Percentiles rank a stretch among this genome's conserved stretches.
Conservation (phyloP, 805 yeast genomes). For the Barnettozyma sucrosica region DNA sequence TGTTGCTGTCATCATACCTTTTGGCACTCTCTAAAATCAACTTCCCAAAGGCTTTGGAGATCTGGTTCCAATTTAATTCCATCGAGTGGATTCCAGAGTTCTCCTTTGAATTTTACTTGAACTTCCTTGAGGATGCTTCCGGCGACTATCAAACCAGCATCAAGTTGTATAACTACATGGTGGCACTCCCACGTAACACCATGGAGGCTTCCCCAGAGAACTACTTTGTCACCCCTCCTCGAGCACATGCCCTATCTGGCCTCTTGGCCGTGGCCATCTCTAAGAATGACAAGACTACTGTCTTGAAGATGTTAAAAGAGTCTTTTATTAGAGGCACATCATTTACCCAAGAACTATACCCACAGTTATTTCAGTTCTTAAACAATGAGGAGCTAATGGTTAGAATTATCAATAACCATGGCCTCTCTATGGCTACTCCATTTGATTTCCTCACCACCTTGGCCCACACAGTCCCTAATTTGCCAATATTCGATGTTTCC, state of each 20-base stretch:
- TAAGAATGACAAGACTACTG: conserved; percentile 23
- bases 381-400: conserved; percentile 28
- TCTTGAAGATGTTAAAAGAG: conserved; percentile 34
- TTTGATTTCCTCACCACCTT: conserved; percentile 27
- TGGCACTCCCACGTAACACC: conserved; percentile 27
- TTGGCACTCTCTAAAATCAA: conserved; percentile 32
- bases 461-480: conserved; percentile 14
- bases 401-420: conserved; percentile 31
- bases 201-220: conserved; percentile 4
- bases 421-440: conserved; percentile 21
- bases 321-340: conserved; percentile 31
- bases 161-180: conserved; percentile 33
- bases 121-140: conserved; percentile 30
- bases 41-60: conserved; percentile 29
- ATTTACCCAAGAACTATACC: conserved; percentile 29
- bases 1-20: conserved; percentile 40
- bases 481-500: conserved; percentile 21
- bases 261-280: conserved; percentile 17
- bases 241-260: conserved; percentile 13
- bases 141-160: conserved; percentile 28
- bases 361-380: conserved; percentile 29
- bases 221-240: conserved; percentile 17
- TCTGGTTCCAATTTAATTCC: conserved; percentile 33
- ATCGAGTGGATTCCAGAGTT: conserved; percentile 37
- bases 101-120: conserved; percentile 32